Conservation (phyloP, 1,139 yeast genomes). For the Tardiomyces digboiensis region DNA sequence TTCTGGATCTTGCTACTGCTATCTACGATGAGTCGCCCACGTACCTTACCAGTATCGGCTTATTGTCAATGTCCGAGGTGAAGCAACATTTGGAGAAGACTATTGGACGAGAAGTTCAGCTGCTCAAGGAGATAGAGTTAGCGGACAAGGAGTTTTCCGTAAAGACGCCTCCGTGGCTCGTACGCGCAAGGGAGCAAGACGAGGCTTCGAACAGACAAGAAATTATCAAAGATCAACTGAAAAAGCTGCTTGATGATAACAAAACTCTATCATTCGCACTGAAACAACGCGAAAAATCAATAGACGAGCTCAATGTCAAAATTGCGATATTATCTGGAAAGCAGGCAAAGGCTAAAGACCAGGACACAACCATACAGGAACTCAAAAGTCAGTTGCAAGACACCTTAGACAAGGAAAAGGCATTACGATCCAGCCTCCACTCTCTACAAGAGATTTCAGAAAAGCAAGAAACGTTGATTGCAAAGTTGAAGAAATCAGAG, state of each 20-base stretch:
- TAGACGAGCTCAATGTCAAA: slow-evolving; percentile 1
- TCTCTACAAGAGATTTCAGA: background rate
- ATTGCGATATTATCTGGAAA: background rate
- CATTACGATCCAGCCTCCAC: background rate
- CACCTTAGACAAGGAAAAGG: background rate
- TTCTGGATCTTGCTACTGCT: too few species aligned
- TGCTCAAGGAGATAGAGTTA: background rate
- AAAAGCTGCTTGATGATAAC: background rate
- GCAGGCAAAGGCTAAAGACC: background rate
- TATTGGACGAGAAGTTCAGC: background rate
- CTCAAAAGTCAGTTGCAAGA: background rate
- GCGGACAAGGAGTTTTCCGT: background rate
- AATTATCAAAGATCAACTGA: background rate
- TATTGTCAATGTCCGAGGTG: background rate
- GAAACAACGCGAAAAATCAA: background rate
- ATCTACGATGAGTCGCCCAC: too few species aligned
- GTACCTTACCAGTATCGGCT: too few species aligned
- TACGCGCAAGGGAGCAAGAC: background rate
- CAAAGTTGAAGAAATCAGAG: background rate
- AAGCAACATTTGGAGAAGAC: background rate
- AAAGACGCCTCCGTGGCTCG: background rate
- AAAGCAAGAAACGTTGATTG: background rate
- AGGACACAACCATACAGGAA: background rate
- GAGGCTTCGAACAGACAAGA: background rate
- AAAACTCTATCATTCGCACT: background rate